Conservation (phyloP, 75 land plant genomes). For the Picea glauca region DNA sequence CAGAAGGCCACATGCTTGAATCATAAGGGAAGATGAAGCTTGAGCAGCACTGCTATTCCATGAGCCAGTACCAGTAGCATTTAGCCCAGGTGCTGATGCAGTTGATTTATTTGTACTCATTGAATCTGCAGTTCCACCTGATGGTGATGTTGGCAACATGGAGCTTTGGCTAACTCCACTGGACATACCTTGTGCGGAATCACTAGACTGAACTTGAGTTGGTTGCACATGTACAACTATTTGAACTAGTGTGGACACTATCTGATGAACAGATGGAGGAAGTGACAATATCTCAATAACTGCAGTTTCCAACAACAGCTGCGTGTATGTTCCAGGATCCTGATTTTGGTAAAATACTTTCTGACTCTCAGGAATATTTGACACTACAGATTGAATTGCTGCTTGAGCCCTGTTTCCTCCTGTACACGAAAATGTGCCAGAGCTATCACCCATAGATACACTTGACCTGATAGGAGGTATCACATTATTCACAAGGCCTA, state of each 20-base stretch:
- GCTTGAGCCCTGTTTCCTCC: slow-evolving; percentile 38
- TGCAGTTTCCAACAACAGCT: slow-evolving; percentile 93
- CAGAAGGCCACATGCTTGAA: slow-evolving; percentile 97
- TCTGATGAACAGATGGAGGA: slow-evolving; percentile 59
- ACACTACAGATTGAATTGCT: slow-evolving; percentile 34
- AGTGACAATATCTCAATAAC: slow-evolving; percentile 96
- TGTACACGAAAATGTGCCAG: slow-evolving; percentile 27
- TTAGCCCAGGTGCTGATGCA: slow-evolving; percentile 44
- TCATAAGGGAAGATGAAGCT: slow-evolving; percentile 75
- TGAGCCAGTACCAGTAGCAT: slow-evolving; percentile 40
- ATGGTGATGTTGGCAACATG: slow-evolving; percentile 74
- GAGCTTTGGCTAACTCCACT: slow-evolving; percentile 42
- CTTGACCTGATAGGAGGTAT: slow-evolving; percentile 67
- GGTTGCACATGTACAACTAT: slow-evolving; percentile 77
- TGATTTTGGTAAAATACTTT: slow-evolving; percentile 93
- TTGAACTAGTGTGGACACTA: slow-evolving; percentile 82
- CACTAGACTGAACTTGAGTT: slow-evolving; percentile 57
- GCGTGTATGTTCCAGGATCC: slow-evolving; percentile 94
- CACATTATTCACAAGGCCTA: slow-evolving; percentile 87
- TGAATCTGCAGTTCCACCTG: slow-evolving; percentile 69
- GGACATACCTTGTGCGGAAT: slow-evolving; percentile 34
- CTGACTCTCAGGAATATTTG: slow-evolving; percentile 65
- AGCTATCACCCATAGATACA: slow-evolving; percentile 41
- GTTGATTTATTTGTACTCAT: slow-evolving; percentile 35
- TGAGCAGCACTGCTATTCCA: slow-evolving; percentile 55